These are phyloP conservation scores for Boletus edulis DNA, from an alignment of 768 basidiomycete genomes.

Conservation along the genomic window DNA sequence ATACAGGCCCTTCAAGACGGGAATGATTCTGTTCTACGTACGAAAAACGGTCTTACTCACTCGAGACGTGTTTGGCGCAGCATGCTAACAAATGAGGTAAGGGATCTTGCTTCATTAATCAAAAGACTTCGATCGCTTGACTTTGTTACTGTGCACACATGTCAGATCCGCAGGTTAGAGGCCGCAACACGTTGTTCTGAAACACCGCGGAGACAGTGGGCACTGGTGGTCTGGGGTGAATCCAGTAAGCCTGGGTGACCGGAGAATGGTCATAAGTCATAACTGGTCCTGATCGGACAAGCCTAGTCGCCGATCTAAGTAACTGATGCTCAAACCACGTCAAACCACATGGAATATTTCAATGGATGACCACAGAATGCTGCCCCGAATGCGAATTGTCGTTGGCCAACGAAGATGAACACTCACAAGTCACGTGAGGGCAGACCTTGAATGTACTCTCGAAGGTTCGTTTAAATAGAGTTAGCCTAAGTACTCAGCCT, in stretches of 20 bases:
- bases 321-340: no score
- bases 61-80: background rate
- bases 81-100: background rate
- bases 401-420: no score
- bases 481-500: background rate
- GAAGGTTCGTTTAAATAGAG: background rate
- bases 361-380: background rate
- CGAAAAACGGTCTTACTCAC: background rate
- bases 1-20: background rate
- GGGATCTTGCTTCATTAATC: background rate
- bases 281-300: no score
- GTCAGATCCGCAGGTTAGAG: background rate
- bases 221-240: background rate
- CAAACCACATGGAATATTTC: background rate
- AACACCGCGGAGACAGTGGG: background rate
- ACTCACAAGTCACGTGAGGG: no score
- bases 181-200: background rate
- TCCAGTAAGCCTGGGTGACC: background rate
- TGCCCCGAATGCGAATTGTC: background rate
- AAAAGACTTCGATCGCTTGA: background rate
- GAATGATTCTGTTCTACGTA: background rate
- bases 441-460: background rate
- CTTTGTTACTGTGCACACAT: background rate
- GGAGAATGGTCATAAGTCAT: no score
- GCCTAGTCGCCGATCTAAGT: no score